These are phyloP conservation scores for Gossypium herbaceum DNA, from an alignment of 345 rosid genomes.

Conservation along the genomic window DNA sequence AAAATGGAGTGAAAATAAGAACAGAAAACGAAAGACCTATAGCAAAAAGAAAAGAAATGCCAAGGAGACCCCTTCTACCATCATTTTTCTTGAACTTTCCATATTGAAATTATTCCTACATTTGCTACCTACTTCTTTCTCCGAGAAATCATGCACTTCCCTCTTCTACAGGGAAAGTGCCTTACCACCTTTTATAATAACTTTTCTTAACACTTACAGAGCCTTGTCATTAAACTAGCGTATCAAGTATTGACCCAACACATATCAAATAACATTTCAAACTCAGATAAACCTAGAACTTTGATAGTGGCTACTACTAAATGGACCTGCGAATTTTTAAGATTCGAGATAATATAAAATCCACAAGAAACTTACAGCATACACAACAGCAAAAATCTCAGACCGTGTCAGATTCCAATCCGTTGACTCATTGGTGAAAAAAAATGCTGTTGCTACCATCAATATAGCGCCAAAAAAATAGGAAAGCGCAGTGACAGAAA, in stretches of 20 bases:
- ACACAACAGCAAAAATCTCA: conserved; percentile 73
- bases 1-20: background rate
- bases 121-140: background rate
- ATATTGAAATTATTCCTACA: background rate
- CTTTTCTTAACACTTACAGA: background rate
- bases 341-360: conserved; percentile 6
- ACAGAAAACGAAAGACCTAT: background rate
- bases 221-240: background rate
- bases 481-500: conserved; percentile 79
- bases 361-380: conserved; percentile 66
- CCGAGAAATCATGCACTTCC: background rate
- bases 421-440: conserved; percentile 58
- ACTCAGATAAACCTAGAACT: background rate
- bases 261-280: conserved; percentile 11
- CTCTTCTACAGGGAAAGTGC: background rate
- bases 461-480: conserved; percentile 74
- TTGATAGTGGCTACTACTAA: background rate
- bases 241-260: background rate
- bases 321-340: background rate
- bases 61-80: background rate
- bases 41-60: background rate
- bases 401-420: conserved; percentile 80
- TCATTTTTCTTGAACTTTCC: background rate
- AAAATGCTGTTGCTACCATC: conserved; percentile 66
- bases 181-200: background rate